A percentile compares a stretch with the other conserved stretches of the same genome.
Conservation (phyloP, 139 green algal species). For the Coccomyxa sp. region DNA sequence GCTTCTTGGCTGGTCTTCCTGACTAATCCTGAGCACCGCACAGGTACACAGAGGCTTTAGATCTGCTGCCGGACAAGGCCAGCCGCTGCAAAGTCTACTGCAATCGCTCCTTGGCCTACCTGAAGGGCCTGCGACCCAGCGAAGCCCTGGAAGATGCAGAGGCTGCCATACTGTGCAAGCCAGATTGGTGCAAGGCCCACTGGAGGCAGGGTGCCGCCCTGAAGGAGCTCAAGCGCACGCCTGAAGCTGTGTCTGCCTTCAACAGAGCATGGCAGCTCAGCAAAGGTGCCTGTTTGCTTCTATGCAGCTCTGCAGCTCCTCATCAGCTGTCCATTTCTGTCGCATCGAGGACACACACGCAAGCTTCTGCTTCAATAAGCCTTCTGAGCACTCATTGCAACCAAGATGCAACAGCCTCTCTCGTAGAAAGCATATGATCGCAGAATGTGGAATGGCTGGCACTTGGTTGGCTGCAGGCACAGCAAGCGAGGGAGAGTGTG, state of each 20-base stretch:
- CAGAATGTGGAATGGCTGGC: no score
- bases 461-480: no score
- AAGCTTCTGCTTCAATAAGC: no score
- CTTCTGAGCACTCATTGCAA: no score
- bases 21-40: not conserved
- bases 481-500: constrained; percentile 15
- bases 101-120: constrained; percentile 38
- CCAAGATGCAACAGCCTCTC: no score
- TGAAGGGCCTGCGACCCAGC: constrained; percentile 15
- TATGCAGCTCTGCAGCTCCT: no score
- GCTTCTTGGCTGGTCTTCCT: no score
- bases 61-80: not conserved
- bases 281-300: not conserved
- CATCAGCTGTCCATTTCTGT: no score
- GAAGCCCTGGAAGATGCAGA: constrained; percentile 30
- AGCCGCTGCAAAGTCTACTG: constrained; percentile 13
- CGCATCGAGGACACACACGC: no score
- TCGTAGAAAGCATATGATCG: no score
- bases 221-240: constrained; percentile 17
- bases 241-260: constrained; percentile 33
- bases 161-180: not conserved
- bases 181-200: constrained; percentile 39
- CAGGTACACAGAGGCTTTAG: constrained; percentile 31
- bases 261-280: constrained; percentile 12
- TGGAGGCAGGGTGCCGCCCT: constrained; percentile 33